These are phyloP conservation scores for Lipomyces anomalus DNA, from an alignment of 805 yeast species.

Conservation along the genomic window DNA sequence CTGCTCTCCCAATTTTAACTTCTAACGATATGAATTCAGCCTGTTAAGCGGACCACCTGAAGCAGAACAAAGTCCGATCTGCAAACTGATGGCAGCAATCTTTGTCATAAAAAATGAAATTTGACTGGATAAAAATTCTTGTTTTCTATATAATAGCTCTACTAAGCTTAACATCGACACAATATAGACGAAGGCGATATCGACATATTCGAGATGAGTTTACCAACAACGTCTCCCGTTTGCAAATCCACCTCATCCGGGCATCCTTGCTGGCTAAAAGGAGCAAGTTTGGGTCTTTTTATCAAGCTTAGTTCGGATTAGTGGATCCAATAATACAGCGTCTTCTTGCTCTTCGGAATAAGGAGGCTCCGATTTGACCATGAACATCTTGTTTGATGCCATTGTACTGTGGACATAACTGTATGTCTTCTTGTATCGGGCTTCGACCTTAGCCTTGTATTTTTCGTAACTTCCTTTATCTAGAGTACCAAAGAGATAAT, in stretches of 20 bases:
- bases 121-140: too few relatives aligned
- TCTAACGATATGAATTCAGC: too few relatives aligned
- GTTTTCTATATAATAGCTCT: too few relatives aligned
- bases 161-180: too few relatives aligned
- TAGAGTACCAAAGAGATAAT: constrained; percentile 80
- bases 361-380: constrained; percentile 88
- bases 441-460: constrained; percentile 61
- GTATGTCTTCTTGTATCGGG: constrained; percentile 85
- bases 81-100: too few relatives aligned
- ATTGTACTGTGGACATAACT: constrained; percentile 93
- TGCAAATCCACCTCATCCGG: constrained; percentile 48
- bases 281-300: too few relatives aligned
- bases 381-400: constrained; percentile 81
- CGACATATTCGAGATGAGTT: neutral
- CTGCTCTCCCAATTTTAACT: too few relatives aligned
- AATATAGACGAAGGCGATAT: neutral
- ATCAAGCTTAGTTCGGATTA: constrained; percentile 62
- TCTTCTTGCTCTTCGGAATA: constrained; percentile 81
- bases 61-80: too few relatives aligned
- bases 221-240: constrained; percentile 9
- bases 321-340: constrained; percentile 89
- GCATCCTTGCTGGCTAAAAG: too few relatives aligned
- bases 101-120: too few relatives aligned
- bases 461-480: constrained; percentile 61
- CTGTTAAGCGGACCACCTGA: too few relatives aligned